Evolutionary conservation across 495 filamentous ascomycete genomes (phyloP).

Genomic region (Lasiosphaeria hispida): DNA sequence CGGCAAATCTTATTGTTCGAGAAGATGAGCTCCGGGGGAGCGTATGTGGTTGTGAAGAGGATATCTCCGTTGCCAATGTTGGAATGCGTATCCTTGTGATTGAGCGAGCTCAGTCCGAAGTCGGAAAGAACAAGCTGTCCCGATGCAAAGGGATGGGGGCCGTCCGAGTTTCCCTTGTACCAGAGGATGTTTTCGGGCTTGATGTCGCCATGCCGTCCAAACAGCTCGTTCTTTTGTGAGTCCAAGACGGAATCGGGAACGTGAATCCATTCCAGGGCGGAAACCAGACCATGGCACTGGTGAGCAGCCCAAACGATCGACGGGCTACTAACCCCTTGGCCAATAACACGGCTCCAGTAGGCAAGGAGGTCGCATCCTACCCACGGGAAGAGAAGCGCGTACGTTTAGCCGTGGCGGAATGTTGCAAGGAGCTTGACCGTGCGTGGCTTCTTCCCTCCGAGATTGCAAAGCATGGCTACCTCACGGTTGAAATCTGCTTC

Average conservation of each 20-base stretch:
- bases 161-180: background rate
- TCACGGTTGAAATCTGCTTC: background rate
- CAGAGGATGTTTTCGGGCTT: constrained; percentile 5
- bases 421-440: background rate
- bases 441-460: background rate
- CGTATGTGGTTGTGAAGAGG: background rate
- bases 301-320: background rate
- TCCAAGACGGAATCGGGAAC: background rate
- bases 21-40: background rate
- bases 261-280: background rate
- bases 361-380: background rate
- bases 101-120: background rate
- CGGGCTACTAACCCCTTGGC: background rate
- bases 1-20: background rate
- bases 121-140: background rate
- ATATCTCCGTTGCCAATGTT: background rate
- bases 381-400: background rate
- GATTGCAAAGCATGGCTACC: background rate
- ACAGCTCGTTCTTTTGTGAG: background rate
- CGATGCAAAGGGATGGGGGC: background rate
- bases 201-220: constrained; percentile 1
- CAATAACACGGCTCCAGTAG: background rate
- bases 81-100: background rate
- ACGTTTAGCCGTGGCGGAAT: background rate
- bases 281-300: background rate